A percentile compares a stretch with the other conserved stretches of the same genome.
These are phyloP conservation scores for Trichoderma erinaceum DNA, from an alignment of 495 filamentous ascomycete species.

Conservation along the genomic window DNA sequence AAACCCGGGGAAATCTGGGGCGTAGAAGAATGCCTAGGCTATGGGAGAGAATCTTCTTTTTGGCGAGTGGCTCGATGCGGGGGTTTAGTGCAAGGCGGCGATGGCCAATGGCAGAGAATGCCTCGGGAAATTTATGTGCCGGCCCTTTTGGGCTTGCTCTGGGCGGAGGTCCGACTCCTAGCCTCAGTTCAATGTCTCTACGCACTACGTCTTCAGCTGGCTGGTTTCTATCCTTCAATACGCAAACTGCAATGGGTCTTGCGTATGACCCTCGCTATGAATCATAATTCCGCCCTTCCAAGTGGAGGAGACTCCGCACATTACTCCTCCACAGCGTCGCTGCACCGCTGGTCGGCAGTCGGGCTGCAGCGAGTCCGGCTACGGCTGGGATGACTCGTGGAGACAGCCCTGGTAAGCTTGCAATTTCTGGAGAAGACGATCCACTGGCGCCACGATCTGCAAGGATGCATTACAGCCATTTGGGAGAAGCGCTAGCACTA, in stretches of 20 bases:
- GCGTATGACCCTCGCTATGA: not conserved
- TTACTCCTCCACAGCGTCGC: too few relatives aligned
- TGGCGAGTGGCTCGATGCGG: not conserved
- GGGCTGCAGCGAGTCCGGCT: not conserved
- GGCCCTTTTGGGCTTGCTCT: not conserved
- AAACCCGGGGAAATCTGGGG: conserved; percentile 6
- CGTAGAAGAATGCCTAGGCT: not conserved
- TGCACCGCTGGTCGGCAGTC: not conserved
- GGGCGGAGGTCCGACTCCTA: not conserved
- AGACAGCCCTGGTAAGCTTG: not conserved
- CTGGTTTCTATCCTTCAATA: not conserved
- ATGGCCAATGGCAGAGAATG: conserved; percentile 1
- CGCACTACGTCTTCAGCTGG: not conserved
- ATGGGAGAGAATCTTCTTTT: not conserved
- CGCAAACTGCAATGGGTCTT: not conserved
- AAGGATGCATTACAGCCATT: not conserved
- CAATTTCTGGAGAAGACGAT: not conserved
- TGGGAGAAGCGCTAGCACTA: not conserved
- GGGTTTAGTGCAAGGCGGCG: not conserved
- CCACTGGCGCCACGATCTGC: conserved; percentile 12
- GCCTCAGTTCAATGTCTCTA: not conserved
- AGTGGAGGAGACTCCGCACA: too few relatives aligned
- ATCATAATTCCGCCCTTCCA: too few relatives aligned
- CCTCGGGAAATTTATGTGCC: conserved; percentile 1
- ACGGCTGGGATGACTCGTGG: not conserved